Evolutionary conservation across 2,329 filamentous ascomycete species (phyloP).

Genomic region (Grosmannia huntii): DNA sequence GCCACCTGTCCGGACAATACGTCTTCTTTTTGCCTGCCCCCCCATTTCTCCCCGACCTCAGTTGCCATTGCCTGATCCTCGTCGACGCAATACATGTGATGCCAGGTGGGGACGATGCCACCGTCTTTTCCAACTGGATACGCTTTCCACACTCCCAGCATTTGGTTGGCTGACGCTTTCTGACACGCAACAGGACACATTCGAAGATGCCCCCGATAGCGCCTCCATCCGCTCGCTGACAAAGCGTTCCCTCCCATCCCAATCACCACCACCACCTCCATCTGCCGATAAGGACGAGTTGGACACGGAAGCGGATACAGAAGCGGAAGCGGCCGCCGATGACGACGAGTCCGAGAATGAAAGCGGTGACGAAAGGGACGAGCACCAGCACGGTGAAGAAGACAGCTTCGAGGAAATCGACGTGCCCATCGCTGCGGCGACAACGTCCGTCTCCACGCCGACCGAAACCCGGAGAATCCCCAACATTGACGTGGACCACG

Average conservation of each 20-base stretch:
- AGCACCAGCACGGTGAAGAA: conserved; percentile 16
- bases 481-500: conserved; percentile 30
- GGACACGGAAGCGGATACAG: conserved; percentile 17
- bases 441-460: not conserved
- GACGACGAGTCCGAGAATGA: conserved; percentile 16
- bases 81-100: no score
- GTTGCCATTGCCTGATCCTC: no score
- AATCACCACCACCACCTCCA: conserved; percentile 1
- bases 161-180: conserved; percentile 5
- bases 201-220: conserved; percentile 69
- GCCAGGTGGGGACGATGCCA: no score
- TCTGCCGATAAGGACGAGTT: conserved; percentile 13
- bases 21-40: not conserved
- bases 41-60: not conserved
- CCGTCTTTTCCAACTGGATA: not conserved
- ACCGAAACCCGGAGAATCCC: conserved; percentile 15
- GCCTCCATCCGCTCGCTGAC: conserved; percentile 52
- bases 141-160: not conserved
- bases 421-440: not conserved
- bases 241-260: conserved; percentile 26
- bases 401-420: conserved; percentile 10
- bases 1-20: not conserved
- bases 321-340: conserved; percentile 10
- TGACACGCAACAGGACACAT: conserved; percentile 48
- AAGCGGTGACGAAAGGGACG: conserved; percentile 14